Conservation (phyloP, 2,329 filamentous ascomycete genomes). For the Penicillium paneum region DNA sequence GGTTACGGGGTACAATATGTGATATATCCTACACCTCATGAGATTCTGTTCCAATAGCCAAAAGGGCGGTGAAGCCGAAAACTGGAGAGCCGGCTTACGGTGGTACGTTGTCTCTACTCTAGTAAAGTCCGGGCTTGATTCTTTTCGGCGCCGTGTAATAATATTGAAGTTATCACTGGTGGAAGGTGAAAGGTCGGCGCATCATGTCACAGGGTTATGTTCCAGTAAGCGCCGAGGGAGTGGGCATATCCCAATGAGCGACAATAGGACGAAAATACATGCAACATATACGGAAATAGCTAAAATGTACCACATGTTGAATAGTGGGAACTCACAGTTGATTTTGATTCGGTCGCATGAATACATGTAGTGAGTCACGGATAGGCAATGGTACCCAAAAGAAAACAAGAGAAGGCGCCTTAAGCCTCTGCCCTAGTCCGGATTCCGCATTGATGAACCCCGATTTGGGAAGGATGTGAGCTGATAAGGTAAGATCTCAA, state of each 20-base stretch:
- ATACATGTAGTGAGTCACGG: slow-evolving; percentile 7
- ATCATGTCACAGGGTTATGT: slow-evolving; percentile 7
- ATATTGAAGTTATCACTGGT: slow-evolving; percentile 1
- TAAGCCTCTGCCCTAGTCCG: slow-evolving; percentile 7
- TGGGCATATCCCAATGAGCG: not conserved
- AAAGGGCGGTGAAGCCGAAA: slow-evolving; percentile 14
- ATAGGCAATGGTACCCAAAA: slow-evolving; percentile 10
- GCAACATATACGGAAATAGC: not conserved
- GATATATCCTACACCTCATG: slow-evolving; percentile 13
- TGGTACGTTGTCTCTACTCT: slow-evolving; percentile 5
- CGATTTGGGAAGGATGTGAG: slow-evolving; percentile 3
- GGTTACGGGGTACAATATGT: slow-evolving; percentile 2
- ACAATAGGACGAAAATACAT: not conserved
- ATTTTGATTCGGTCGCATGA: not conserved
- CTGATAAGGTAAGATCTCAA: slow-evolving; percentile 15
- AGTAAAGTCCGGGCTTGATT: slow-evolving; percentile 1
- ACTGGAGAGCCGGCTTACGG: not conserved
- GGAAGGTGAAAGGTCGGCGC: not conserved
- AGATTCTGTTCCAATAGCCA: not conserved
- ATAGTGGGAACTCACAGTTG: not conserved
- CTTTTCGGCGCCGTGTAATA: not conserved
- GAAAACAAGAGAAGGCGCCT: not conserved
- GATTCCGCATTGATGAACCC: slow-evolving; percentile 10
- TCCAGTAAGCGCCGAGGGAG: slow-evolving; percentile 7
- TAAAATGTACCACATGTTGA: slow-evolving; percentile 2